Evolutionary conservation across 306 rosid species (phyloP), one percentile per base, ranked within the genome.

Genomic region (Cyamopsis tetragonoloba): DNA sequence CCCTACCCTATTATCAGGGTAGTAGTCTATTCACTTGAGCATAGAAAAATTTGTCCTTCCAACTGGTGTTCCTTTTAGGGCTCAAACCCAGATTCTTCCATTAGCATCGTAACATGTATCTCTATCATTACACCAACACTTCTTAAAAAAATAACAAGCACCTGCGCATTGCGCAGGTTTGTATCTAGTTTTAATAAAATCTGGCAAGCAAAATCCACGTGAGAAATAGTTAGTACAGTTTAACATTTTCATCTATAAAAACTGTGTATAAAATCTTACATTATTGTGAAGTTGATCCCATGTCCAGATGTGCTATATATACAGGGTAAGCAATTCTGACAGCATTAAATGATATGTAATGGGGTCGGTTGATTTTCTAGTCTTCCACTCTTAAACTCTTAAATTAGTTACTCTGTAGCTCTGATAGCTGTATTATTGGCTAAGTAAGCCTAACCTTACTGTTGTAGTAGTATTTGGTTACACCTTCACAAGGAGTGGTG

Each of bases 321-420:
- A 50, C 24, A 3, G 69, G 62, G 14, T 17, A 66, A 17, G 6
- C 38, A 12, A 34, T 47, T 67, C 38, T 57, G 18, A 48, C 70
- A 37, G 10, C 64, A 14, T 20, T 31, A 7, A 58, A 22, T 46
- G 12, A 32, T 50, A 31, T 66, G 46, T 58, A 3, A 26, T 35
- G 23, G 65, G 70, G 46, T 59, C 48, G 54, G 34, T 44, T 53
- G 68, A 69, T 76, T 20, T 30, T 69, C 46, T 68, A 54, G 44
- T 50, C 61, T 37, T 61, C 4, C 34, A 32, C 34, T 24, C 31
- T 74, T 15, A 61, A 51, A 31, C 35, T n/a, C n/a, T n/a, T 59
- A 13, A 9, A 60, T 47, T 41, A 19, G 51, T 24, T 46, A 32
- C 53, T 48, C 1, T 12, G 23, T 19, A 44, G 77, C 68, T 62